phyloP scores from a whole-genome alignment of 805 yeast species.

The Starmerella vaccinii region DNA sequence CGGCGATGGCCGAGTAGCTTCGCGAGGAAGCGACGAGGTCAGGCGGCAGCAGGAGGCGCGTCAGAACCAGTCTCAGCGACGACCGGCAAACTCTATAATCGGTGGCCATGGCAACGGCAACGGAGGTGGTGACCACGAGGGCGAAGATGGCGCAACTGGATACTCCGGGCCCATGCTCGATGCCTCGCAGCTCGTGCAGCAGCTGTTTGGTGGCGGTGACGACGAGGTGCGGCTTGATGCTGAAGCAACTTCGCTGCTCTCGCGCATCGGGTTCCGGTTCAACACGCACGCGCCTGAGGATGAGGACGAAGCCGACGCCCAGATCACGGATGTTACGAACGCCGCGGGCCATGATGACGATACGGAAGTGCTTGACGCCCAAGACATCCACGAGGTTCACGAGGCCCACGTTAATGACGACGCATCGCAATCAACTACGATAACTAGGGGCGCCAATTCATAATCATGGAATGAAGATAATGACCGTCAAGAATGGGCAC shows the following conservation, averaged over 20 bases:
- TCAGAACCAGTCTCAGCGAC: constrained; percentile 3
- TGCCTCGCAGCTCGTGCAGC: constrained; percentile 25
- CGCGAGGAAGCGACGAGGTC: constrained; percentile 23
- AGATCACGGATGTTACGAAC: background rate
- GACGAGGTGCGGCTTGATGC: constrained; percentile 21
- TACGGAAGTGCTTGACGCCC: constrained; percentile 1
- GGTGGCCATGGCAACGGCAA: constrained; percentile 1
- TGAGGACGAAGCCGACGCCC: constrained; percentile 12
- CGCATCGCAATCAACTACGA: background rate
- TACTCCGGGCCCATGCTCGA: constrained; percentile 15
- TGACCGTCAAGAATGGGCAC: background rate
- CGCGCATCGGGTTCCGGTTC: constrained; percentile 24
- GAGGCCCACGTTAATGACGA: constrained; percentile 6
- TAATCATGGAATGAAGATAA: constrained; percentile 3
- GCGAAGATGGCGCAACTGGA: constrained; percentile 10
- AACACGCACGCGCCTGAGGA: constrained; percentile 20
- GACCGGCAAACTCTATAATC: background rate
- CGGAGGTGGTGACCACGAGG: constrained; percentile 5
- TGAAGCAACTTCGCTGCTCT: constrained; percentile 24
- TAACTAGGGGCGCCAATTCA: background rate
- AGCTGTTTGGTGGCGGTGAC: constrained; percentile 25
- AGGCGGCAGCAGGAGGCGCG: constrained; percentile 20
- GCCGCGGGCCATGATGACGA: background rate
- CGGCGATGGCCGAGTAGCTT: constrained; percentile 38
- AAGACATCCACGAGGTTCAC: constrained; percentile 4